Evolutionary conservation across 2,329 filamentous ascomycete genomes (phyloP).

Genomic region (Aspergillus sp.): DNA sequence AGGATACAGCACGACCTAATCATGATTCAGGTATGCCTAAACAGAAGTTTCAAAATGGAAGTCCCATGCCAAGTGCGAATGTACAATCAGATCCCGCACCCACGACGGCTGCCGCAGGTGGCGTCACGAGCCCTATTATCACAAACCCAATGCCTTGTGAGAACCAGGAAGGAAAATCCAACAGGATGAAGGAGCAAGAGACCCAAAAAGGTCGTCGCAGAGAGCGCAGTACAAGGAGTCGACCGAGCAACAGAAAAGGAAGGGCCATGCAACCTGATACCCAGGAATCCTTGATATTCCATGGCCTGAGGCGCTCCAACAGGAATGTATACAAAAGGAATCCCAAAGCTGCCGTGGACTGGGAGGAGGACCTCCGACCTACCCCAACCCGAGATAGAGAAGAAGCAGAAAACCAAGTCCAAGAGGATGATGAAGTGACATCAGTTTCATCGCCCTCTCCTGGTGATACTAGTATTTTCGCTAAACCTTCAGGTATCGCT

Average conservation of each 20-base stretch:
- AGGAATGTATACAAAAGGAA: conserved; percentile 12
- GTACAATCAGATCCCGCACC: too few relatives aligned
- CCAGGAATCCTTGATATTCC: conserved; percentile 12
- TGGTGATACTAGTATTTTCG: conserved; percentile 1
- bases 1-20: too few relatives aligned
- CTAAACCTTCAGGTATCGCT: background rate
- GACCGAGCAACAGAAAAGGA: background rate
- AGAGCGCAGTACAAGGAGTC: background rate
- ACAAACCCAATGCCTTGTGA: too few relatives aligned
- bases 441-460: conserved; percentile 11
- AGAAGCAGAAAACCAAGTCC: conserved; percentile 2
- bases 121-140: too few relatives aligned
- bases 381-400: conserved; percentile 19
- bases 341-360: conserved; percentile 16
- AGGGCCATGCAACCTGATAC: conserved; percentile 6
- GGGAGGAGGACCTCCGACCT: conserved; percentile 24
- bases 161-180: too few relatives aligned
- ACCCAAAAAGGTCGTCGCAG: background rate
- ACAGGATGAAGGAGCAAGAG: background rate
- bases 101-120: too few relatives aligned
- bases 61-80: too few relatives aligned
- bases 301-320: conserved; percentile 7
- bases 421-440: conserved; percentile 4
- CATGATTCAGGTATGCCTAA: too few relatives aligned
- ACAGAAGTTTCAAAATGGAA: too few relatives aligned